Conservation (phyloP, 2,329 filamentous ascomycete species). For the Chrysosporium keratinophilum region DNA sequence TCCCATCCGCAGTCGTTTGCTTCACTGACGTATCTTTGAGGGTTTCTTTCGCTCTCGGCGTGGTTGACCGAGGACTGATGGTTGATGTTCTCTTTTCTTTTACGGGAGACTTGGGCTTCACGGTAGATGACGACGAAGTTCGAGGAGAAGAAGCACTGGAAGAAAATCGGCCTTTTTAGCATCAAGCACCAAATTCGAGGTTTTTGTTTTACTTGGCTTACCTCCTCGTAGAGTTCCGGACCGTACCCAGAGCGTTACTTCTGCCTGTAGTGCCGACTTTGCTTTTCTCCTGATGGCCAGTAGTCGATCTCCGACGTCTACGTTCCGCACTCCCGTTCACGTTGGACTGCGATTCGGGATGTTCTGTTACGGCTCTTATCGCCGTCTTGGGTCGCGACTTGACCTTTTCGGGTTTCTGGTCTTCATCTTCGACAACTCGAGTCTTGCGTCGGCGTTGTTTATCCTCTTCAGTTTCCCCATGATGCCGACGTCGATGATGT, state of each 20-base stretch:
- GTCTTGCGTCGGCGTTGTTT: constrained; percentile 3
- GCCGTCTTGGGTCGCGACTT: neutral
- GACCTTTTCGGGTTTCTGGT: neutral
- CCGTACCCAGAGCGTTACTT: neutral
- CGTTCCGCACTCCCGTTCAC: neutral
- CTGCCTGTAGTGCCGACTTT: neutral
- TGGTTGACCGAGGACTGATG: neutral
- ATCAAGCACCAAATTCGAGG: neutral
- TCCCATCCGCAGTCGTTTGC: constrained; percentile 1
- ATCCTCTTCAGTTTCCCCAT: constrained; percentile 4
- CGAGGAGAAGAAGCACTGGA: neutral
- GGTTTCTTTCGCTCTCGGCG: neutral
- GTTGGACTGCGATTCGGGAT: neutral
- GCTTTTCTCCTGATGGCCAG: neutral
- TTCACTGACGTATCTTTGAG: constrained; percentile 1
- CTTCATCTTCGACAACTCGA: neutral
- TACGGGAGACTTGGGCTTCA: neutral
- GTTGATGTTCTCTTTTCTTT: neutral
- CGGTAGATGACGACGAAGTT: neutral
- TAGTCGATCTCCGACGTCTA: neutral
- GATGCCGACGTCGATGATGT: constrained; percentile 1
- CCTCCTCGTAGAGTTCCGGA: neutral
- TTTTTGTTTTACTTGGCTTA: neutral
- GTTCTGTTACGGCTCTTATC: neutral
- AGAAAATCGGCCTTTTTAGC: neutral